Evolutionary conservation across 768 basidiomycete species (phyloP).

Genomic region (Podaxis rugospora): DNA sequence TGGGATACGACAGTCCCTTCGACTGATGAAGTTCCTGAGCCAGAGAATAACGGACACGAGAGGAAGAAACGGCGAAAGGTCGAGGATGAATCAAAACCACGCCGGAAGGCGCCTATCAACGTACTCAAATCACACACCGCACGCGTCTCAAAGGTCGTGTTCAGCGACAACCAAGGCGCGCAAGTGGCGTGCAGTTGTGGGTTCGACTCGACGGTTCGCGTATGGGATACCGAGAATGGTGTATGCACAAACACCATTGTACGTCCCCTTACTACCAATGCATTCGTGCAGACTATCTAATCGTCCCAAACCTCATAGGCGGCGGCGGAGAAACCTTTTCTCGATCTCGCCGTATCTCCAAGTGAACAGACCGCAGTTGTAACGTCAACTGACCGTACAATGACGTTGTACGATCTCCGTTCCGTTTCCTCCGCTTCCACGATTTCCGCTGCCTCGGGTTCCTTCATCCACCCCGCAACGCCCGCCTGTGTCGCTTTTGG

Average conservation of each 20-base stretch:
- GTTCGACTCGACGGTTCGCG: conserved; percentile 85
- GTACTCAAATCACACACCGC: conserved; percentile 84
- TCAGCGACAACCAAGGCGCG: conserved; percentile 24
- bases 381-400: conserved; percentile 71
- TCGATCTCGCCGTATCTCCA: conserved; percentile 49
- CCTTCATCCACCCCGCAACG: conserved; percentile 49
- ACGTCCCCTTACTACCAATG: conserved; percentile 20
- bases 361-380: conserved; percentile 47
- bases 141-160: conserved; percentile 72
- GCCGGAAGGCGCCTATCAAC: conserved; percentile 61
- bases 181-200: conserved; percentile 68
- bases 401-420: conserved; percentile 69
- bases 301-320: conserved; percentile 33
- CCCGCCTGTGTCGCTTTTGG: conserved; percentile 54
- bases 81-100: conserved; percentile 33
- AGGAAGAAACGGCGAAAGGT: conserved; percentile 64
- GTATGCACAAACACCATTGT: conserved; percentile 70
- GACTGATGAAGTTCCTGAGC: conserved; percentile 58
- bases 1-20: conserved; percentile 67
- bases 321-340: conserved; percentile 71
- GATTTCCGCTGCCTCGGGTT: conserved; percentile 10
- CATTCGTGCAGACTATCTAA: background rate
- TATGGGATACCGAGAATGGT: conserved; percentile 83
- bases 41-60: conserved; percentile 29
- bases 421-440: conserved; percentile 10